Conservation (phyloP, 164 flowering plant genomes). For the Cinnamomum micranthum region DNA sequence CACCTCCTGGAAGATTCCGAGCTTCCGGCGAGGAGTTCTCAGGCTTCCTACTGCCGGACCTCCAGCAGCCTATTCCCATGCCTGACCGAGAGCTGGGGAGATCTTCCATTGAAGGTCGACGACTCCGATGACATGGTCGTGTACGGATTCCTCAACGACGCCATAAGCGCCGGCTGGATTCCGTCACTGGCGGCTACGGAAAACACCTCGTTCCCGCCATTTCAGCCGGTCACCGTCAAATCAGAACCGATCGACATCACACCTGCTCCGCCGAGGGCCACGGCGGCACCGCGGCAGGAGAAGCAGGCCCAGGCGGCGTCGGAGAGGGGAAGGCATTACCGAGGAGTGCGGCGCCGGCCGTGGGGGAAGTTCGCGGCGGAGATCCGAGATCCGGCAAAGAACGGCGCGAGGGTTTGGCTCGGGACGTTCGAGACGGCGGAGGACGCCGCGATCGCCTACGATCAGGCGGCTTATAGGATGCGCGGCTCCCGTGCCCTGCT, state of each 20-base stretch:
- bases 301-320: constrained; percentile 6
- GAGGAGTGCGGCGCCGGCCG: constrained; percentile 42
- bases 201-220: no score
- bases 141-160: constrained; percentile 58
- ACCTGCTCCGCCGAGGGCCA: neutral
- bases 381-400: constrained; percentile 44
- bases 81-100: constrained; percentile 72
- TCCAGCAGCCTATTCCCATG: constrained; percentile 49
- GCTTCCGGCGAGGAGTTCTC: neutral
- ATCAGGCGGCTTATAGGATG: constrained; percentile 41
- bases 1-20: constrained; percentile 47
- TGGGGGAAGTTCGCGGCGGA: constrained; percentile 49
- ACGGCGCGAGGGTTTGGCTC: constrained; percentile 48
- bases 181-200: constrained; percentile 24
- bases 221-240: constrained; percentile 3
- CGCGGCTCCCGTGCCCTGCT: constrained; percentile 41
- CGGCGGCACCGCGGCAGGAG: neutral
- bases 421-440: constrained; percentile 47
- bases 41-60: constrained; percentile 34
- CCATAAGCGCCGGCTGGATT: constrained; percentile 57
- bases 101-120: constrained; percentile 61
- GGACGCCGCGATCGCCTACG: constrained; percentile 46
- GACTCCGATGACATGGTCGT: constrained; percentile 88
- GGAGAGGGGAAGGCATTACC: constrained; percentile 32
- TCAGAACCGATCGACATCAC: constrained; percentile 14